These are phyloP conservation scores for Aspergillus neoniger DNA, from an alignment of 2,329 filamentous ascomycete species.

Conservation along the genomic window DNA sequence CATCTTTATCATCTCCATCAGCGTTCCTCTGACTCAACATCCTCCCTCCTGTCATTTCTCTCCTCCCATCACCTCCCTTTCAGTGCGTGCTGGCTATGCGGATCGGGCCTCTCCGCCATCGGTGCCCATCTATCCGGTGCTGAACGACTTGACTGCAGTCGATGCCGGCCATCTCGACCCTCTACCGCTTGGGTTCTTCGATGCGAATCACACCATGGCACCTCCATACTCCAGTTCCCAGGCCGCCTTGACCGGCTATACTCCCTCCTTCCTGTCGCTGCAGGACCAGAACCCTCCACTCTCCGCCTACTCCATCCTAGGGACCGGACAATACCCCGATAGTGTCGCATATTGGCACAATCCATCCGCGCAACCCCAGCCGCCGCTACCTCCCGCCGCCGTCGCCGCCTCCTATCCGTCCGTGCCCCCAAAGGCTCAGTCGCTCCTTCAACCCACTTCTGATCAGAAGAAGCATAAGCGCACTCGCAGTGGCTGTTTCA, in stretches of 20 bases:
- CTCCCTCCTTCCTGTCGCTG: slow-evolving; percentile 28
- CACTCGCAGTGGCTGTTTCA: slow-evolving; percentile 91
- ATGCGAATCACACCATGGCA: slow-evolving; percentile 32
- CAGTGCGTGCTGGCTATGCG: not conserved
- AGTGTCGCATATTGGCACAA: slow-evolving; percentile 49
- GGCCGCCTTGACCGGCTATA: slow-evolving; percentile 30
- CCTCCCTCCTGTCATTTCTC: not conserved
- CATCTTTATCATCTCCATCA: not conserved
- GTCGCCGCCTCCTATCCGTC: slow-evolving; percentile 21
- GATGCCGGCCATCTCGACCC: slow-evolving; percentile 19
- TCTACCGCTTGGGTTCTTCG: slow-evolving; percentile 15
- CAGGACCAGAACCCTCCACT: slow-evolving; percentile 27
- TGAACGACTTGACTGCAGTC: slow-evolving; percentile 17
- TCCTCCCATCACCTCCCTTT: not conserved
- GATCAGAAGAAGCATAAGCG: slow-evolving; percentile 90
- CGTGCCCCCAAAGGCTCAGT: slow-evolving; percentile 32
- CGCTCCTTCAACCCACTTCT: slow-evolving; percentile 33
- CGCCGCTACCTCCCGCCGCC: slow-evolving; percentile 18
- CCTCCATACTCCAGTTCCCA: slow-evolving; percentile 34
- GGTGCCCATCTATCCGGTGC: slow-evolving; percentile 12
- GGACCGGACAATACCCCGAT: slow-evolving; percentile 42
- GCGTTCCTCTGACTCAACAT: not conserved
- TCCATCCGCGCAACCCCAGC: slow-evolving; percentile 26
- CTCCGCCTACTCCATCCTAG: slow-evolving; percentile 38
- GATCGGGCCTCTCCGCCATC: slow-evolving; percentile 8